These are phyloP conservation scores for Colletotrichum eremochloae DNA, from an alignment of 2,329 filamentous ascomycete genomes.

Conservation along the genomic window DNA sequence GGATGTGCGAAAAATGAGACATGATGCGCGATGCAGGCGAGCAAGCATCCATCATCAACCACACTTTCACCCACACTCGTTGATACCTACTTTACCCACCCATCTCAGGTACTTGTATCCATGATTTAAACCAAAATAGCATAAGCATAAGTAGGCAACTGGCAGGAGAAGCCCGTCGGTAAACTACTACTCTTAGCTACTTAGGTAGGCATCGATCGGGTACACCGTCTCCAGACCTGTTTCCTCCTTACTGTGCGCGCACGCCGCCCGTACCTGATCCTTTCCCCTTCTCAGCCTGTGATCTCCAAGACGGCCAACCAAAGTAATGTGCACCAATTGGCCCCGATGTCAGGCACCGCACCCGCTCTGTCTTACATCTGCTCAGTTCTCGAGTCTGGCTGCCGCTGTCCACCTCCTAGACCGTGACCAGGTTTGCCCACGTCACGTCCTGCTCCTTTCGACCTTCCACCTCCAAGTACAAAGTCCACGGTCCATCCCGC, in stretches of 20 bases:
- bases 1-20: neutral
- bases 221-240: constrained; percentile 32
- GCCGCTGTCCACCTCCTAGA: neutral
- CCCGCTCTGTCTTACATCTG: constrained; percentile 13
- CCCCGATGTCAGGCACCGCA: constrained; percentile 38
- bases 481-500: constrained; percentile 39
- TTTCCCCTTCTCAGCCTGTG: constrained; percentile 33
- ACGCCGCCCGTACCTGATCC: constrained; percentile 33
- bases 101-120: neutral
- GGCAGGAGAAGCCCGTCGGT: neutral
- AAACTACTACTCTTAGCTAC: no score
- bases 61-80: neutral
- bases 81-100: no score
- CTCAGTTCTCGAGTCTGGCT: constrained; percentile 5
- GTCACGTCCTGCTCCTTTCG: constrained; percentile 1
- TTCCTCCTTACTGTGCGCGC: constrained; percentile 26
- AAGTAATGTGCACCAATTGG: constrained; percentile 31
- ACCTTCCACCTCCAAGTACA: constrained; percentile 16
- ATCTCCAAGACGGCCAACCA: constrained; percentile 18
- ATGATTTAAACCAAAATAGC: neutral
- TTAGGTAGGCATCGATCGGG: constrained; percentile 13
- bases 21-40: neutral
- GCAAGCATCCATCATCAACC: neutral
- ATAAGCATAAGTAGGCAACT: neutral
- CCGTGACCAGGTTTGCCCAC: constrained; percentile 13